Evolutionary conservation across 805 yeast species (phyloP), one percentile per base, ranked within the genome.

Genomic region (Nakazawaea molendinolei): DNA sequence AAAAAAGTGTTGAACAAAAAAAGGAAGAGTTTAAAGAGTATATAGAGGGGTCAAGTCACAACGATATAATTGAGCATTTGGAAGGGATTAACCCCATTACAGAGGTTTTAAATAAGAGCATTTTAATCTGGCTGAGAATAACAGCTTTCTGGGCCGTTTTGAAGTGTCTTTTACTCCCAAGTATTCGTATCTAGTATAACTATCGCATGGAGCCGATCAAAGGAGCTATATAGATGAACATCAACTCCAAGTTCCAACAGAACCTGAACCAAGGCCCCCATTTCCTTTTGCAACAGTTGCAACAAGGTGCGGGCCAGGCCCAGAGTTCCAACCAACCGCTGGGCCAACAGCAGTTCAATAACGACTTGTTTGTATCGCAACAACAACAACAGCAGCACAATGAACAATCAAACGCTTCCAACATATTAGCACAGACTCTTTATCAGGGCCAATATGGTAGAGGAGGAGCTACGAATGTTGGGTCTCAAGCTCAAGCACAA

Each of bases 391-490:
- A 43, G 30, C 44, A 31, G 20, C 32, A 46, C 19, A 31, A 33
- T 18, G 56, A 52, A 23, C 59, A 55, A 14, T 10, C 5, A n/a
- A 53, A 53, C 39, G 57, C 63, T 9, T 53, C 65, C 1, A 58
- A 61, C 23, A 43, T 64, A 30, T 36, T 65, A 33, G 61, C 69
- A 4, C 69, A 63, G 42, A 51, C 65, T 5, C 43, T 61, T 26
- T 65, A 61, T 38, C 71, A 60, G 36, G 65, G 67, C 24, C 56
- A 53, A 20, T 63, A 55, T 43, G 52, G 65, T 27, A 45, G 58
- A 10, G 53, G 46, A 10, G 53, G 46, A 26, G 58, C 61, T 8
- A 58, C 60, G 15, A 59, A 50, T 28, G 44, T 39, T 45, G 53
- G 45, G 25, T 51, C 44, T 30, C 53, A 42, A 21, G 61, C 56